Conservation (phyloP, 2,329 filamentous ascomycete genomes). For the Hymenoscyphus linearis region DNA sequence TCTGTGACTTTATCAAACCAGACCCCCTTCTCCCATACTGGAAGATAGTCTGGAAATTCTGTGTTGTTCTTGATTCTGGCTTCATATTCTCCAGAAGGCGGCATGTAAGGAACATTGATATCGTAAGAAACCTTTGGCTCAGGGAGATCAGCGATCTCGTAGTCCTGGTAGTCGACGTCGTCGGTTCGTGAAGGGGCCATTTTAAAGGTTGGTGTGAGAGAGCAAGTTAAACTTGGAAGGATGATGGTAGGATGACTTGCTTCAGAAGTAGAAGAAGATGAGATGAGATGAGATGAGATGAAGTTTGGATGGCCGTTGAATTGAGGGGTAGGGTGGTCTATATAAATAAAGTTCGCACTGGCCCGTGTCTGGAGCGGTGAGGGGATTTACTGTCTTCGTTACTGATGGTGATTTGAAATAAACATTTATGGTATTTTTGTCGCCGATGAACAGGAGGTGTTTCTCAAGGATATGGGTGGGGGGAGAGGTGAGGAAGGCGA, state of each 20-base stretch:
- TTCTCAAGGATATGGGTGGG: neutral
- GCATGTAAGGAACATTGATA: slow-evolving; percentile 44
- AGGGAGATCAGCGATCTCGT: slow-evolving; percentile 10
- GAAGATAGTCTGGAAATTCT: slow-evolving; percentile 41
- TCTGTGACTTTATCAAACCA: slow-evolving; percentile 41
- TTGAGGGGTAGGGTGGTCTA: neutral
- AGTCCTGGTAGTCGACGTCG: slow-evolving; percentile 11
- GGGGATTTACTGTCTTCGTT: slow-evolving; percentile 1
- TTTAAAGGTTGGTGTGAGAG: neutral
- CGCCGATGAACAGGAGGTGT: neutral
- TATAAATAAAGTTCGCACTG: slow-evolving; percentile 3
- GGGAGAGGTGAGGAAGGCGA: neutral
- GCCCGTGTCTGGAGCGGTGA: slow-evolving; percentile 5
- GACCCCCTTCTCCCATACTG: slow-evolving; percentile 39
- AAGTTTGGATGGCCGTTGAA: neutral
- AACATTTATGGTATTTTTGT: neutral
- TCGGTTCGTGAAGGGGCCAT: slow-evolving; percentile 25
- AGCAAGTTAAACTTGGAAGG: neutral
- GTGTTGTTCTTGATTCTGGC: slow-evolving; percentile 33
- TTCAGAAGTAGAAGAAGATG: neutral
- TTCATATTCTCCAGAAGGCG: slow-evolving; percentile 34
- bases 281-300: neutral
- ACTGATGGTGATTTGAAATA: slow-evolving; percentile 4
- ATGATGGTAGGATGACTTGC: neutral
- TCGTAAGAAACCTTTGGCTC: slow-evolving; percentile 34